These are phyloP conservation scores for Candida ovalis DNA, from an alignment of 805 yeast species.

Conservation along the genomic window DNA sequence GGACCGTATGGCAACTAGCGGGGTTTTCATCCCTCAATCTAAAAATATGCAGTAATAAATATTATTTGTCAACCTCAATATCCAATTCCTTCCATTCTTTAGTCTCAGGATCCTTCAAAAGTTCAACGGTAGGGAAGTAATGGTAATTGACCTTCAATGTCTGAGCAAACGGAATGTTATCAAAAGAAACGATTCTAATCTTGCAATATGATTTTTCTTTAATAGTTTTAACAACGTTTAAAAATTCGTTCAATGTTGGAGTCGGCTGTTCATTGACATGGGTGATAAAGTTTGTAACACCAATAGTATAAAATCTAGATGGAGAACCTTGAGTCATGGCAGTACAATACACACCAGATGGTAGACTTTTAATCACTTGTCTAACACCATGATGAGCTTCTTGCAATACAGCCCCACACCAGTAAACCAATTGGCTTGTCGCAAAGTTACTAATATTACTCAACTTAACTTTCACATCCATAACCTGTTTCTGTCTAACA, in stretches of 20 bases:
- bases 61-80: conserved; percentile 34
- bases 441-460: conserved; percentile 51
- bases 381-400: conserved; percentile 91
- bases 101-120: conserved; percentile 43
- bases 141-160: conserved; percentile 85
- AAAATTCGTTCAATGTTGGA: conserved; percentile 63
- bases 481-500: conserved; percentile 65
- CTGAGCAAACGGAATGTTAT: conserved; percentile 81
- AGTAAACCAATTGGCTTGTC: conserved; percentile 65
- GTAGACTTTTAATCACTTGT: conserved; percentile 72
- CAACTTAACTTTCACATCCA: conserved; percentile 62
- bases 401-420: conserved; percentile 84
- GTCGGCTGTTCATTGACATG: conserved; percentile 81
- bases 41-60: neutral
- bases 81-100: conserved; percentile 56
- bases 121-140: conserved; percentile 73
- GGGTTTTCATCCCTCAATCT: neutral
- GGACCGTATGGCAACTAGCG: no score
- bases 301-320: conserved; percentile 74
- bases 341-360: conserved; percentile 81
- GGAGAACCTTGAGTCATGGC: conserved; percentile 79
- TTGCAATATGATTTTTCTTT: conserved; percentile 81
- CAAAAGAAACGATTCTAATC: conserved; percentile 77
- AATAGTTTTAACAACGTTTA: conserved; percentile 60
- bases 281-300: conserved; percentile 80